Conservation (phyloP, 1,284 basidiomycete genomes). For the Ceratobasidium sp. region DNA sequence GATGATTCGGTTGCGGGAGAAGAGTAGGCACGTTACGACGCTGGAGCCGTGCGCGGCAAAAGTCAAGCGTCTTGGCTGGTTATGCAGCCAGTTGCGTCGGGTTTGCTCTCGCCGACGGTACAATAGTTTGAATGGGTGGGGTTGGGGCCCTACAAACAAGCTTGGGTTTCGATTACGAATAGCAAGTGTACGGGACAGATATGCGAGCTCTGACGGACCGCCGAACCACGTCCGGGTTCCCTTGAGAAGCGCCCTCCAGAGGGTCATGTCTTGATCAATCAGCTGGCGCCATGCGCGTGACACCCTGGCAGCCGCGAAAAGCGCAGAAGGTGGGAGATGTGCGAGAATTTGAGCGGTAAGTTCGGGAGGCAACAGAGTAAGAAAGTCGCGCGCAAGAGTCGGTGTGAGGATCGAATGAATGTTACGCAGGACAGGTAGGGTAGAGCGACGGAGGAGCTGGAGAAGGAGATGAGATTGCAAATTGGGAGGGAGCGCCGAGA, state of each 20-base stretch:
- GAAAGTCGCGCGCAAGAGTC: conserved; percentile 85
- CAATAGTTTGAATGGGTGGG: conserved; percentile 33
- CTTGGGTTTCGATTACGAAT: conserved; percentile 71
- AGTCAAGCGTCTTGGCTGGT: conserved; percentile 63
- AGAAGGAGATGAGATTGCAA: conserved; percentile 86
- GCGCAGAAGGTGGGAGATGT: conserved; percentile 75
- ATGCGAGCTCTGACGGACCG: conserved; percentile 73
- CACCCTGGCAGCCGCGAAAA: conserved; percentile 81
- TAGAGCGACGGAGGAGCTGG: conserved; percentile 81
- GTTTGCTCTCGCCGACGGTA: conserved; percentile 35
- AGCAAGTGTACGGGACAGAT: conserved; percentile 80
- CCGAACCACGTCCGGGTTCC: conserved; percentile 85
- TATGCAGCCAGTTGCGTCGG: conserved; percentile 46
- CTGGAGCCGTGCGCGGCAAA: conserved; percentile 88
- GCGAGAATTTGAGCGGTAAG: conserved; percentile 81
- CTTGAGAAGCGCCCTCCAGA: conserved; percentile 83
- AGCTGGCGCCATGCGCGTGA: conserved; percentile 81
- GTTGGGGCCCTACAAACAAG: conserved; percentile 25
- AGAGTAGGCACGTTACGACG: conserved; percentile 92
- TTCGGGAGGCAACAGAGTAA: conserved; percentile 84
- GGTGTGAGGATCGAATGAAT: conserved; percentile 83
- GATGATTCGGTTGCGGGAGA: conserved; percentile 92
- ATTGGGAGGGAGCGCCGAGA: conserved; percentile 69
- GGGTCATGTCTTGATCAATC: conserved; percentile 82
- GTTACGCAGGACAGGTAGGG: conserved; percentile 81